Evolutionary conservation across 306 rosid species (phyloP), one percentile per base, ranked within the genome.

Genomic region (Glycine latifolia): DNA sequence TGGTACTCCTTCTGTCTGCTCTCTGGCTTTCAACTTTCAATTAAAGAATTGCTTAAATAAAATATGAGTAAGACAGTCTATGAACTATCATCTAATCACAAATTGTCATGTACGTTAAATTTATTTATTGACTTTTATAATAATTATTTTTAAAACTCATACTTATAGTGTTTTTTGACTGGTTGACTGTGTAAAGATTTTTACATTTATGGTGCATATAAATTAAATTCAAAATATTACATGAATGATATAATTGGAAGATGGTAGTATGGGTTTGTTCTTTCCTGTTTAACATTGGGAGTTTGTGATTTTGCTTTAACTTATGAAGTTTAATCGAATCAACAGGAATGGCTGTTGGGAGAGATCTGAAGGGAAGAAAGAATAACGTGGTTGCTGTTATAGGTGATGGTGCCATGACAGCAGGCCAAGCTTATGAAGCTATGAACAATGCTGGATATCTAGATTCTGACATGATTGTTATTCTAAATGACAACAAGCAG

Each of bases 321-420:
- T 55, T 63, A 44, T 72, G 61, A 66, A 69, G 20, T 81, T 66
- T 65, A 60, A 26, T 62, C 81, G 76, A 76, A 73, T 48, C 68
- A 68, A 83, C 87, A 95, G 99, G 99, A 60, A 96, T 96, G 99
- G 99, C 98, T 35, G 97, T 96, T 54, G 98, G 98, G 84, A 91
- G 98, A 78, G 99, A 96, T 91, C 82, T 96, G 55, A 91, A 89
- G 87, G 97, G 94, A 82, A 82, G 79, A 70, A 89, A 88, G 80
- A 96, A 93, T 75, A 68, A 93, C 7, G 98, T 96, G 11, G 81
- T 93, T 81, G 94, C 98, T 10, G 91, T 96, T 26, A 96, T 96
- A 35, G 99, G 99, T 65, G 99, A 96, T 66, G 97, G 99, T 67
- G 99, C 99, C 69, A 96, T 96, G 99, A 96, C 99, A 4, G 99